phyloP scores from a whole-genome alignment of 2,329 filamentous ascomycete species.

The Clathrospora elynae region DNA sequence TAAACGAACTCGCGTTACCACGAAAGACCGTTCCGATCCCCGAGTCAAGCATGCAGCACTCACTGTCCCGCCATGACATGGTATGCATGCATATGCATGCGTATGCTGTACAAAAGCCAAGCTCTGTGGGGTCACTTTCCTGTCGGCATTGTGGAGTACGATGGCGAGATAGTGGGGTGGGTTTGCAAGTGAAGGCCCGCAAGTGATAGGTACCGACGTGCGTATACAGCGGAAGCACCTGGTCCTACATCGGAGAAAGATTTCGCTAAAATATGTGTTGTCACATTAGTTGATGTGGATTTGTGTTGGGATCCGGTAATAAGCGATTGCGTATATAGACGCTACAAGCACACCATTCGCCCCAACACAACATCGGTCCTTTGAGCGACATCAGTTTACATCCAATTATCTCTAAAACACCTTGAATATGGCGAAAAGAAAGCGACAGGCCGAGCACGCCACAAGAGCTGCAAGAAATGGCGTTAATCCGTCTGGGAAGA shows the following conservation, averaged over 20 bases:
- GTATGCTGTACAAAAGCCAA: constrained; percentile 4
- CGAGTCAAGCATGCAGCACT: constrained; percentile 1
- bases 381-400: constrained; percentile 28
- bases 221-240: constrained; percentile 4
- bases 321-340: constrained; percentile 37
- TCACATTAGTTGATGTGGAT: constrained; percentile 9
- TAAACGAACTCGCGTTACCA: constrained; percentile 4
- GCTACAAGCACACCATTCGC: constrained; percentile 38
- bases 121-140: constrained; percentile 13
- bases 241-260: constrained; percentile 17
- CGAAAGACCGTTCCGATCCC: constrained; percentile 1
- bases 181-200: constrained; percentile 5
- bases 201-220: constrained; percentile 1
- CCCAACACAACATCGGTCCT: constrained; percentile 19
- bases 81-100: constrained; percentile 6
- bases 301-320: constrained; percentile 15
- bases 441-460: constrained; percentile 22
- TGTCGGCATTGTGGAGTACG: constrained; percentile 30
- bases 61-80: neutral
- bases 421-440: constrained; percentile 18
- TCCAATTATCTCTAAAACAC: constrained; percentile 10
- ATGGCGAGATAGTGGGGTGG: constrained; percentile 27
- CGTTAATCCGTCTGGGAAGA: constrained; percentile 36
- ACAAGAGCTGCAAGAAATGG: constrained; percentile 15
- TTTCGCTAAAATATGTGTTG: constrained; percentile 4